Percentiles rank a stretch among this genome's conserved stretches.
Evolutionary conservation across 768 basidiomycete species (phyloP).

Genomic region (Wakefieldia striispora): DNA sequence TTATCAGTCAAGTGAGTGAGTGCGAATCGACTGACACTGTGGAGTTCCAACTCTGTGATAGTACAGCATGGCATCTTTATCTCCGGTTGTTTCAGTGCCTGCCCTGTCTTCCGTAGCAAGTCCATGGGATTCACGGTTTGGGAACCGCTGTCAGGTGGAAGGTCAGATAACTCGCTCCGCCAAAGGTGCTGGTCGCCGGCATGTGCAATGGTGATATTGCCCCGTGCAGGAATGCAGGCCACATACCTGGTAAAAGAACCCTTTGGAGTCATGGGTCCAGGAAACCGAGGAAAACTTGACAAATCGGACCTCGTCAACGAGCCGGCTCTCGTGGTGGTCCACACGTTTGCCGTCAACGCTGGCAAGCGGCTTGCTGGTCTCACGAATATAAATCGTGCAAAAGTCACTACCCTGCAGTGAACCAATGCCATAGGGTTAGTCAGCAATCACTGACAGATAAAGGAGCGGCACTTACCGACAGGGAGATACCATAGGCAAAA

Average conservation of each 20-base stretch:
- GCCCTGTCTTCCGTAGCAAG: conserved; percentile 46
- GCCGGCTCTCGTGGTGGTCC: conserved; percentile 49
- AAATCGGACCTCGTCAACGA: conserved; percentile 66
- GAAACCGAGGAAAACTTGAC: conserved; percentile 73
- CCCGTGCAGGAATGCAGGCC: background rate
- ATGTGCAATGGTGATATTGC: background rate
- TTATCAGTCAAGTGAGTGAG: conserved; percentile 7
- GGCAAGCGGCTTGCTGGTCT: conserved; percentile 57
- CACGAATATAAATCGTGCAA: conserved; percentile 64
- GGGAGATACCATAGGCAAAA: conserved; percentile 74
- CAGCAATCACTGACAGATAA: background rate
- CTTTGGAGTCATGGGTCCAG: conserved; percentile 78
- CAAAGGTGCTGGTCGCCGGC: background rate
- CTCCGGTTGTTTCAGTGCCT: conserved; percentile 58
- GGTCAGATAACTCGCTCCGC: conserved; percentile 2
- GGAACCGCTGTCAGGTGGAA: conserved; percentile 47
- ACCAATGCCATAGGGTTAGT: background rate
- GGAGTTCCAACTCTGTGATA: conserved; percentile 73
- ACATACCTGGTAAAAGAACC: conserved; percentile 78
- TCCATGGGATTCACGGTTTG: conserved; percentile 47
- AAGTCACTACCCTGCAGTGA: conserved; percentile 66
- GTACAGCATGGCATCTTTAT: conserved; percentile 69
- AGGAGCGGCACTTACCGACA: conserved; percentile 48
- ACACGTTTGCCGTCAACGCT: conserved; percentile 34
- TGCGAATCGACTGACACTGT: conserved; percentile 48